Conservation (phyloP, 768 basidiomycete species). For the Termitomyces titanicus region DNA sequence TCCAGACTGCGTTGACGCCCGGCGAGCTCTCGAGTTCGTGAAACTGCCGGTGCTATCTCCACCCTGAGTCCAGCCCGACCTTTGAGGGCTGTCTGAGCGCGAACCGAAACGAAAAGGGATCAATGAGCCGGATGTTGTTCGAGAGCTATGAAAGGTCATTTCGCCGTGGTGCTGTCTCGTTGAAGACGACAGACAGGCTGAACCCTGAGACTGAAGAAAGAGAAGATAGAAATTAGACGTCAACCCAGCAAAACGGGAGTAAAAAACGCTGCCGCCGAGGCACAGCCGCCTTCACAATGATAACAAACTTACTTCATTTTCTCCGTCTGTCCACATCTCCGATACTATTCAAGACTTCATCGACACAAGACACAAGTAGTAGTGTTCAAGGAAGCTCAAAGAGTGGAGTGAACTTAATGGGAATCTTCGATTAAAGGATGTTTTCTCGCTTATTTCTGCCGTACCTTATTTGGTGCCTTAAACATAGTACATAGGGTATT, state of each 20-base stretch:
- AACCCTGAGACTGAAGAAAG: conserved; percentile 6
- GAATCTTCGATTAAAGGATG: conserved; percentile 11
- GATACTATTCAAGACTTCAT: conserved; percentile 4
- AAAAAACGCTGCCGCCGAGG: conserved; percentile 13
- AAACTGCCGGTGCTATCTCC: conserved; percentile 12
- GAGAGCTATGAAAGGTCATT: conserved; percentile 18
- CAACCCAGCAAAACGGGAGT: conserved; percentile 15
- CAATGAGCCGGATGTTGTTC: conserved; percentile 21
- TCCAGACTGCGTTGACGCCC: conserved; percentile 20
- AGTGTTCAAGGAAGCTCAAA: neutral
- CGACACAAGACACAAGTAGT: neutral
- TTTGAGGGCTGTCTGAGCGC: conserved; percentile 12
- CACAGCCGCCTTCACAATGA: conserved; percentile 14
- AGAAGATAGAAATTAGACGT: conserved; percentile 12
- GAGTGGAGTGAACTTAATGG: neutral
- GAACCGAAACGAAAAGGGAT: conserved; percentile 21
- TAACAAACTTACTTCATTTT: conserved; percentile 13
- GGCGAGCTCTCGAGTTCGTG: conserved; percentile 18
- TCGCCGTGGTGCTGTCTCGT: conserved; percentile 11
- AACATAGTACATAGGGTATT: neutral
- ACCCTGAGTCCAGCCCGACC: conserved; percentile 11
- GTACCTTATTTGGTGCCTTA: conserved; percentile 11
- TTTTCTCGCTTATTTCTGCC: conserved; percentile 11
- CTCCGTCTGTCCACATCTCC: conserved; percentile 8
- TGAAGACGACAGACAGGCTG: conserved; percentile 19